Evolutionary conservation across 23 red algal genomes (phyloP), one percentile per base, ranked within the genome.

Genomic region (Gracilariopsis chorda): DNA sequence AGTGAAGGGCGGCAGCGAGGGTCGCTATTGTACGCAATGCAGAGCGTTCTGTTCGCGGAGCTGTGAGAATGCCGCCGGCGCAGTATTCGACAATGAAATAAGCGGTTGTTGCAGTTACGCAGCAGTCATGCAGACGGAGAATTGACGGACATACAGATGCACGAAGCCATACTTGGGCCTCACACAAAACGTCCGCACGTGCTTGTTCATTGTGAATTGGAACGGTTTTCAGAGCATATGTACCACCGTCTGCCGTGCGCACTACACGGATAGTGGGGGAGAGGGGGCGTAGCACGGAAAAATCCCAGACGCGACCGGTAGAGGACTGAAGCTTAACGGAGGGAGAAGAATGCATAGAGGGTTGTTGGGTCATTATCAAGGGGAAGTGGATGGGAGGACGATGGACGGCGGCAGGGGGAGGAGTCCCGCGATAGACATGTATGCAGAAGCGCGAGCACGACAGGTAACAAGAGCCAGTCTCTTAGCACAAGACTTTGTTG

Each of bases 1-100:
- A 72, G 1, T 87, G 52, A 4, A 87, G 45, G 0, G 82, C 82
- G 30, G 82, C 33, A 43, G 82, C 63, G 8, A 87, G 17, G 27
- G 28, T 25, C 46, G 82, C 59, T 45, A 42, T 70, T 14, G 61
- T 19, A 30, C 82, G 82, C 47, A 87, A 63, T 35, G 82, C 82
- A 43, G 64, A 40, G 40, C 58, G 82, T 48, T 87, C 82, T 1
- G 82, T 29, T 29, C 65, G 62, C 7, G 61, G 82, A 41, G 52
- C 34, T 48, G 51, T 87, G 19, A 87, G 82, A 40, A 56, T 27
- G 42, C 82, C 63, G 45, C 60, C 64, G 17, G 82, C 52, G 57
- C 82, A 87, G 60, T 73, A 87, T 25, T 70, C 62, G 44, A 59
- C 72, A 29, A 87, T 29, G 23, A 87, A 87, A 37, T 48, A 87